Evolutionary conservation across 768 basidiomycete species (phyloP), one percentile per base, ranked within the genome.

Genomic region (Trametes sanguinea): DNA sequence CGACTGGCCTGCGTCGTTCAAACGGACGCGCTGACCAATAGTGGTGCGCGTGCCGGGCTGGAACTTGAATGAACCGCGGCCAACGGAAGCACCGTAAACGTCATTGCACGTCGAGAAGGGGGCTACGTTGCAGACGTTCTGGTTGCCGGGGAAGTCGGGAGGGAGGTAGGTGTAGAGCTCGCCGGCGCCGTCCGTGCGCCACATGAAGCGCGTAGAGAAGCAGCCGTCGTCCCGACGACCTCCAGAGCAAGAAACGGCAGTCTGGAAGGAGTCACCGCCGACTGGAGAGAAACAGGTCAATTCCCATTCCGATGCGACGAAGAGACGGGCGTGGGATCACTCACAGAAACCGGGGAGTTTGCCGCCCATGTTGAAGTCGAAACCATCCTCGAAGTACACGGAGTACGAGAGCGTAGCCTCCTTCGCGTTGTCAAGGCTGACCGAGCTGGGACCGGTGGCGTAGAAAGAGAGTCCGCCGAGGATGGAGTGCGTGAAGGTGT

Each of bases 191-290:
- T 80, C 71, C 8, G 76, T 73, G 57, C 87, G 82, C 85, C 85
- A 91, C 89, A 91, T 91, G 60, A 89, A 74, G 62, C 88, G 84
- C 30, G 82, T 82, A n/a, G 84, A 85, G 77, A 86, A 89, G 81
- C 88, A 90, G 9, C 71, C 73, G 50, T 80, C 73, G 37, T 80
- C 78, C 42, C 86, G 80, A 37, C 87, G 77, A 8, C 89, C 88
- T 39, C 88, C 89, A n/a, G 87, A 87, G 77, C 89, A 90, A 45
- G 79, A 74, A 37, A 81, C 74, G 27, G 88, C 81, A 13, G 73
- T 75, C 4, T 75, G 76, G 14, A 76, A 76, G 62, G 71, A 76
- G 69, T 85, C 76, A 7, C 88, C 88, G 53, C 87, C 88, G 68
- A 83, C 83, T 85, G 14, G 14, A 29, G 35, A 29, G 37, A 3